Evolutionary conservation across 164 flowering plant species (phyloP), one percentile per base, ranked within the genome.

Genomic region (Vitis amurensis): DNA sequence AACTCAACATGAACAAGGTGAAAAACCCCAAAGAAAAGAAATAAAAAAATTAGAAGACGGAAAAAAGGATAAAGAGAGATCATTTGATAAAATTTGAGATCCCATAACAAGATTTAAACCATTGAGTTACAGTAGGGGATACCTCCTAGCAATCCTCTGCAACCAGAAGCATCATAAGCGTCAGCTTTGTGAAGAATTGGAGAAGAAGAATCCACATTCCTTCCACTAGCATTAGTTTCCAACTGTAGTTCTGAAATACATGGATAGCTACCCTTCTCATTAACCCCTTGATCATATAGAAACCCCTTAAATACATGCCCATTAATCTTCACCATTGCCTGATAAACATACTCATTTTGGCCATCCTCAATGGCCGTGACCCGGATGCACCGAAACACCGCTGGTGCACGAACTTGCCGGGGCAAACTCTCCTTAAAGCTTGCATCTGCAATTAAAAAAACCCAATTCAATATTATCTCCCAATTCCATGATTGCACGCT

Each of bases 251-350:
- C 61, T 11, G 77, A 73, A 44, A 52, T 56, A 30, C 76, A 73
- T 9, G 80, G 69, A 27, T 70, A n/a, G 13, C 58, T 37, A 48
- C 68, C 68, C 37, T 68, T 78, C 59, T 56, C 69, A 63, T 71
- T 73, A 71, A 59, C 50, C 14, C 82, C 82, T 27, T 73, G 77
- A 65, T 79, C 70, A 55, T 76, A 76, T 11, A 79, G 79, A 47
- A 79, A 70, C 16, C 82, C 82, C 62, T 75, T 75, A 71, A 75
- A 79, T 9, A 79, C 74, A 60, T 79, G 82, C 31, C 82, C 82
- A 31, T 79, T 68, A 53, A 79, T 76, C 15, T 49, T 76, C 48
- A 79, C 82, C 11, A 71, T 68, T 1, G 79, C 79, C 29, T 69
- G 77, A 56, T 79, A 79, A 0, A 59, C 82, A 10, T 66, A 14